Evolutionary conservation across 352 stramenopile genomes (phyloP).

Genomic region (Pythium guiyangense): DNA sequence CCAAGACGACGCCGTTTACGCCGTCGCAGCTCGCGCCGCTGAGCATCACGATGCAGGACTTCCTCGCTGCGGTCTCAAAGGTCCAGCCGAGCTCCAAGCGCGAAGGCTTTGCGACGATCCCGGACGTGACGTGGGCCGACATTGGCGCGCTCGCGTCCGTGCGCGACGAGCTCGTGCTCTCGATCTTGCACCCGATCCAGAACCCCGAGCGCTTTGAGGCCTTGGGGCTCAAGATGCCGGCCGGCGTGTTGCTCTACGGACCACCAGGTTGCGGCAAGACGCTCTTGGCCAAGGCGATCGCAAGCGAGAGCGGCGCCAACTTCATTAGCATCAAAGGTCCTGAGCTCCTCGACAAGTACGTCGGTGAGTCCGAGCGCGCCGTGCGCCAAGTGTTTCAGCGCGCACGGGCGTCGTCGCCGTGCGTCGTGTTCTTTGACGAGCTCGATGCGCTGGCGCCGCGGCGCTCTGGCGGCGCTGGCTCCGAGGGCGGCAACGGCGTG

Average conservation of each 20-base stretch:
- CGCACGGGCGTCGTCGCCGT: constrained; percentile 96
- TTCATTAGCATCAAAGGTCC: constrained; percentile 99
- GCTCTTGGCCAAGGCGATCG: constrained; percentile 98
- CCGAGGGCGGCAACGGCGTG: constrained; percentile 85
- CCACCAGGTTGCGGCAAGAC: constrained; percentile 98
- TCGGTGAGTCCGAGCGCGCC: constrained; percentile 96
- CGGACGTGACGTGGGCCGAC: constrained; percentile 97
- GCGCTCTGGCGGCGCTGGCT: constrained; percentile 59
- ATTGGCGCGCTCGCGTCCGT: constrained; percentile 93
- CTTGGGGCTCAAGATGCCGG: constrained; percentile 95
- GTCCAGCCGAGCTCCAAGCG: constrained; percentile 98
- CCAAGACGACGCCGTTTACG: constrained; percentile 80
- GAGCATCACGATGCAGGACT: constrained; percentile 96
- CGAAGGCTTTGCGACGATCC: constrained; percentile 98
- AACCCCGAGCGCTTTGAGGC: constrained; percentile 93
- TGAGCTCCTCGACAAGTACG: constrained; percentile 99
- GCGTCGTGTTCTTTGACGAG: constrained; percentile 99
- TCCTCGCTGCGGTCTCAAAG: constrained; percentile 93
- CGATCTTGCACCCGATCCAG: constrained; percentile 96
- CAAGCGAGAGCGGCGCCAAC: constrained; percentile 97
- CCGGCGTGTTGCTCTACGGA: constrained; percentile 97
- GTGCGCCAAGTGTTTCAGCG: constrained; percentile 97
- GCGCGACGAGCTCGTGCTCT: constrained; percentile 95
- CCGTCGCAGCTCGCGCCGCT: constrained; percentile 87
- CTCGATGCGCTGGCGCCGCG: constrained; percentile 96